Evolutionary conservation across 75 land plant species (phyloP).

Genomic region (Gnetum montanum): DNA sequence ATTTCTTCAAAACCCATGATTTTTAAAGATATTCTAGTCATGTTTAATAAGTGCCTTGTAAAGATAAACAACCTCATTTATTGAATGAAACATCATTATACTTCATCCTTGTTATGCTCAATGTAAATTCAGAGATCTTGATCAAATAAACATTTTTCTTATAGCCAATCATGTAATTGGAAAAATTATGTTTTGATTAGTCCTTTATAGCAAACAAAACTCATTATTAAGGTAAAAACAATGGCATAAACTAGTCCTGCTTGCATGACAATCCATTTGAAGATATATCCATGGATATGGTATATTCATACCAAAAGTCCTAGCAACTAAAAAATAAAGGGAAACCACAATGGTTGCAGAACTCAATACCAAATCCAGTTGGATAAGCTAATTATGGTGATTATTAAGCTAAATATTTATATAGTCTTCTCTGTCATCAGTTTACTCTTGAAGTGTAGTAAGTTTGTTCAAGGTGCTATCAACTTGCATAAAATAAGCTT

Average conservation of each 20-base stretch:
- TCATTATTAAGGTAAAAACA: conserved; percentile 45
- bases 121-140: too few species aligned
- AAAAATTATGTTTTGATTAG: conserved; percentile 83
- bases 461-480: conserved; percentile 72
- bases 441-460: conserved; percentile 81
- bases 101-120: too few species aligned
- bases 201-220: conserved; percentile 83
- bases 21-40: too few species aligned
- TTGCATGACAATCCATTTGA: conserved; percentile 79
- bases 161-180: too few species aligned
- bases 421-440: conserved; percentile 97
- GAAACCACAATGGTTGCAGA: conserved; percentile 83
- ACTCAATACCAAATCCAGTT: conserved; percentile 88
- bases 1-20: too few species aligned
- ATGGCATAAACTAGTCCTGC: conserved; percentile 29
- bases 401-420: conserved; percentile 99
- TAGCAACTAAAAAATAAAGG: conserved; percentile 85
- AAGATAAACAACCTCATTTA: too few species aligned
- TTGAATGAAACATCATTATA: too few species aligned
- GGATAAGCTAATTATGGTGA: conserved; percentile 96
- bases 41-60: too few species aligned
- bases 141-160: too few species aligned
- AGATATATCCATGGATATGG: conserved; percentile 68
- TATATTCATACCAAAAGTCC: conserved; percentile 95
- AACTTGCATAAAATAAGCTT: conserved; percentile 75